These are phyloP conservation scores for Physaria fendleri DNA, from an alignment of 345 rosid genomes.

Conservation along the genomic window DNA sequence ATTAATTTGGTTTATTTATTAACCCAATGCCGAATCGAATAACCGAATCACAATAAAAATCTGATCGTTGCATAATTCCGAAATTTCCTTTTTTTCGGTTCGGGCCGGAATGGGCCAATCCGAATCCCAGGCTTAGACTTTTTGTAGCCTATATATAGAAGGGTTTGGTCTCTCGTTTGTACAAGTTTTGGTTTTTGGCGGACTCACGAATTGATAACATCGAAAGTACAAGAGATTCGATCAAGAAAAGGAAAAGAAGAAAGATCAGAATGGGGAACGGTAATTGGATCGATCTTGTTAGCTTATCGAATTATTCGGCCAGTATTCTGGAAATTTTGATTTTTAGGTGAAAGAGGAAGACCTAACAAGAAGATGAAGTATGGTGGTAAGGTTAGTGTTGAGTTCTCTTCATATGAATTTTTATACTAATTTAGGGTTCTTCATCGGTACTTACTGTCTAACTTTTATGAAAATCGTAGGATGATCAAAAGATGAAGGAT, in stretches of 20 bases:
- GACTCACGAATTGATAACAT: neutral
- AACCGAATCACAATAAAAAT: too few relatives aligned
- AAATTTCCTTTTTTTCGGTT: too few relatives aligned
- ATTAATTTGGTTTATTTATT: too few relatives aligned
- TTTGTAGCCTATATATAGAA: too few relatives aligned
- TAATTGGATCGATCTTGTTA: neutral
- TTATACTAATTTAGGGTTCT: neutral
- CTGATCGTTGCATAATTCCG: too few relatives aligned
- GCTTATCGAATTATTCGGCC: neutral
- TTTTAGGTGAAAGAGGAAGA: constrained; percentile 65
- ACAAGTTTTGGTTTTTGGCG: neutral
- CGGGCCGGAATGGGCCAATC: too few relatives aligned
- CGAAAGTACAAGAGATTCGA: neutral
- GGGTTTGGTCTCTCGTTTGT: neutral
- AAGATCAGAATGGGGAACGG: constrained; percentile 20
- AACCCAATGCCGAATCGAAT: too few relatives aligned
- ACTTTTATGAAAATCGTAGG: constrained; percentile 37
- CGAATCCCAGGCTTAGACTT: too few relatives aligned
- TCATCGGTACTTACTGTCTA: neutral
- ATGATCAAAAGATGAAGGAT: constrained; percentile 49
- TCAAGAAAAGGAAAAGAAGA: neutral
- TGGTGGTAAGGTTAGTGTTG: constrained; percentile 43
- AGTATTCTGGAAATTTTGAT: neutral
- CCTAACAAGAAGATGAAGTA: constrained; percentile 57
- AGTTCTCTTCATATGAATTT: neutral